These are phyloP conservation scores for Chaetomium sp. DNA, from an alignment of 2,329 filamentous ascomycete species.

Conservation along the genomic window DNA sequence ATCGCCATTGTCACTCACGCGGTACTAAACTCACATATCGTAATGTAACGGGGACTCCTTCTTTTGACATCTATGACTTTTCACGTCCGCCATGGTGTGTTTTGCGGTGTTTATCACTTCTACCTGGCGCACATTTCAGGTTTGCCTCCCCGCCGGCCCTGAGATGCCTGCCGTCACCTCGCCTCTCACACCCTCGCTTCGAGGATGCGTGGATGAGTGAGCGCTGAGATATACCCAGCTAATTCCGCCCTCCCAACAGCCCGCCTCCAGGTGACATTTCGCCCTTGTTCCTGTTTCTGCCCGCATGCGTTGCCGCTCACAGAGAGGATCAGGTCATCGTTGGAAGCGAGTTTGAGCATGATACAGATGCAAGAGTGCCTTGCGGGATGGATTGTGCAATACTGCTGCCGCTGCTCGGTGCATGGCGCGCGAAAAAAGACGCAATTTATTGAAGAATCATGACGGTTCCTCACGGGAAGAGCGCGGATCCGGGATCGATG, in stretches of 20 bases:
- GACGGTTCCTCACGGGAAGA: neutral
- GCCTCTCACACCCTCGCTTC: neutral
- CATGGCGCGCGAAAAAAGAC: slow-evolving; percentile 1
- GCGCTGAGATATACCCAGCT: neutral
- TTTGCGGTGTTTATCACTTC: neutral
- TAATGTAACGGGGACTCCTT: neutral
- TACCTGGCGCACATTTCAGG: neutral
- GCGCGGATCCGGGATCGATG: neutral
- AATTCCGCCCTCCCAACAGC: neutral
- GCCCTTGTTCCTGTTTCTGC: neutral
- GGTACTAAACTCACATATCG: neutral
- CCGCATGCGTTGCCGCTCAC: neutral
- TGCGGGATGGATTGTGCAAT: neutral
- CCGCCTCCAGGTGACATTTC: neutral
- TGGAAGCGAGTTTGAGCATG: neutral
- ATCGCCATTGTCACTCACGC: neutral
- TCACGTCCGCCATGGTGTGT: too few species aligned
- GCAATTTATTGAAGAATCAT: neutral
- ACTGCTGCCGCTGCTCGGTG: neutral
- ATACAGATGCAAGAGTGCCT: neutral
- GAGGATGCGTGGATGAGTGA: neutral
- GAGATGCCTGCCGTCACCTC: neutral
- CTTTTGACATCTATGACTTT: neutral
- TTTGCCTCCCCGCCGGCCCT: neutral
- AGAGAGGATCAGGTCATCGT: neutral